Base-by-base conservation (phyloP, 305 asterid species). In the Stenogyne calaminthoides region DNA sequence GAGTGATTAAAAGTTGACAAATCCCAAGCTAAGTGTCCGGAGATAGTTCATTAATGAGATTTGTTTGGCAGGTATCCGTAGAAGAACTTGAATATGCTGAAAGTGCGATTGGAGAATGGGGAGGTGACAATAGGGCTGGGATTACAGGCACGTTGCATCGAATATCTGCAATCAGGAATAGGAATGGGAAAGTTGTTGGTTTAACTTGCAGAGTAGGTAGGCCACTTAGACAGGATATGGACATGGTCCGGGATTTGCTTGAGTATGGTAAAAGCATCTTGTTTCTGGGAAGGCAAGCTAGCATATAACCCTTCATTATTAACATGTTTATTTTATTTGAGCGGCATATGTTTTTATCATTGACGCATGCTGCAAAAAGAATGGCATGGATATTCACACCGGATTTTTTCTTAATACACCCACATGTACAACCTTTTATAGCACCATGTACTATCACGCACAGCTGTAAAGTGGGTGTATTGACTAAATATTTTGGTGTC, bases 201-300 rank as follows among this genome's bases (percentile, higher is more conserved):
- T 80, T 91, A 85, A 91, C 96, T 66, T 88, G 88, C 82, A 84
- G 96, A 82, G 84, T 87, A 72, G 96, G 97, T 51, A 79, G 97
- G 83, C 91, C 89, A 34, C 77, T 81, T 59, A 74, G 73, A 42
- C 88, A 84, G 68, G 75, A 78, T 39, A 69, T 88, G 76, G 85
- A 83, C 80, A 84, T 88, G 93, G 85, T 84, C 58, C 71, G 74
- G 71, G 93, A 91, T 78, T 82, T 91, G 82, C 96, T 88, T 46
- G 90, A 88, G 79, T 88, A 85, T 77, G 96, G 97, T 61, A 82
- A 84, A 79, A 91, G 97, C 84, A 91, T 91, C 84, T 82, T 91
- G 80, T 91, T 91, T 78, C 75, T 91, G 42, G 96, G 97, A 82
- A 81, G 93, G 97, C 88, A 76, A 88, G 82, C 73, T 54, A 56